Evolutionary conservation across 352 stramenopile species (phyloP), one percentile per base, ranked within the genome.

Genomic region (Pythium sukuiense): DNA sequence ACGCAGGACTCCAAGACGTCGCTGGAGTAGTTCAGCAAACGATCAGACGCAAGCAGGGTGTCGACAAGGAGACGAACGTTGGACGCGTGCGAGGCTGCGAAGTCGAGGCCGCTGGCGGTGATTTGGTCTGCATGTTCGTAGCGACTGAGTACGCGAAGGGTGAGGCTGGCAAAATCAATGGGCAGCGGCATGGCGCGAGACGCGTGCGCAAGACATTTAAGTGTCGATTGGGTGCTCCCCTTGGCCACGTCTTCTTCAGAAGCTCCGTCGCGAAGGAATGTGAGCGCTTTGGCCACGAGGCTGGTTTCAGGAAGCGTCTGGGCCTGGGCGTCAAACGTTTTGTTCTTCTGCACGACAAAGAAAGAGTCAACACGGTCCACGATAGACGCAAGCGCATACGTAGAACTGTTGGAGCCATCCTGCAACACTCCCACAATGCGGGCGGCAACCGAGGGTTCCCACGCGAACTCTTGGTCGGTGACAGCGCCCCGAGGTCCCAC

Each of bases 341-440:
- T 72, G 45, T 35, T 67, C 45, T 63, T 72, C 33, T 72, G 65
- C 8, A 58, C 37, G 8, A 63, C 57, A n/a, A 48, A 45, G 30
- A 71, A 57, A 4, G 50, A 37, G 16, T 53, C 57, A 0, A 33
- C 41, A 8, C 52, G 57, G 30, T 71, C 65, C 14, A 39, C 65
- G 13, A 71, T 48, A 9, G n/a, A 45, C 11, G 46, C 56, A 5
- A 30, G 46, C 26, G 53, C 56, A 20, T 13, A 26, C 27, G 29
- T 24, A 35, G 32, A 35, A 9, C 32, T 9, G 8, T 9, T 12
- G n/a, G 24, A 18, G 14, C 4, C 26, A 7, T 2, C 18, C 7
- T 63, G 26, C 3, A 63, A 16, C 1, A 50, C 6, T 9, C 46
- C 7, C 6, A 50, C 13, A 0, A 55, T 1, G 1, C 63, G 49